Base-by-base conservation (phyloP, 257 asterid genomes). In the Solanum habrochaites region DNA sequence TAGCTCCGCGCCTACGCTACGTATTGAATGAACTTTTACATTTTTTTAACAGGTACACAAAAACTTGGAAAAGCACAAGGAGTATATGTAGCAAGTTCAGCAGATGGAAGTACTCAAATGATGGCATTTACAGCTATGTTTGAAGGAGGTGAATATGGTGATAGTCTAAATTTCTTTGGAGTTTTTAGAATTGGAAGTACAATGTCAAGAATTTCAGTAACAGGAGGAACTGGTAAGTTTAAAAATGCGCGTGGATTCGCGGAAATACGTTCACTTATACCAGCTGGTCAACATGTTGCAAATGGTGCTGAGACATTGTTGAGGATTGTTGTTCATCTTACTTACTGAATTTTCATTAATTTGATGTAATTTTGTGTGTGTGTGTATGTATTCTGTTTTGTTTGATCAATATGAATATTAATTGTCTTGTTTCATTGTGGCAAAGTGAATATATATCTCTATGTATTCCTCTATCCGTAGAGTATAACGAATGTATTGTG, bases 61-160 rank as follows among this genome's bases (percentile, higher is more conserved):
- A 85, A 83, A 2, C 64, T 92, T 64, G 94, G 94, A 23, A 90
- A 89, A 86, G 93, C 92, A 2, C 94, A 92, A 71, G 94, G 94
- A 13, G 93, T 92, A 62, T 92, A 92, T 71, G 91, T 92, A 14
- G 92, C 93, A 37, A 90, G 94, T 89, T 92, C 94, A 37, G 93
- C 94, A 2, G 90, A 90, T 84, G 94, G 94, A 4, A 87, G 88
- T 35, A 89, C 90, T 9, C 94, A 92, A 85, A 90, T 92, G 94
- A 92, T 92, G 94, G 88, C 90, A 43, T 92, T 92, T 88, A 92
- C 93, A 4, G 91, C 92, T 35, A 60, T 92, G 94, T 87, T 92
- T 91, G 93, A 92, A 88, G 94, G 94, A 58, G 94, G 94, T 6
- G 94, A 92, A 85, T 92, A 88, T 23, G 94, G 94, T 32, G 94